phyloP scores from a whole-genome alignment of 345 rosid genomes.

The Lepidium sativum region DNA sequence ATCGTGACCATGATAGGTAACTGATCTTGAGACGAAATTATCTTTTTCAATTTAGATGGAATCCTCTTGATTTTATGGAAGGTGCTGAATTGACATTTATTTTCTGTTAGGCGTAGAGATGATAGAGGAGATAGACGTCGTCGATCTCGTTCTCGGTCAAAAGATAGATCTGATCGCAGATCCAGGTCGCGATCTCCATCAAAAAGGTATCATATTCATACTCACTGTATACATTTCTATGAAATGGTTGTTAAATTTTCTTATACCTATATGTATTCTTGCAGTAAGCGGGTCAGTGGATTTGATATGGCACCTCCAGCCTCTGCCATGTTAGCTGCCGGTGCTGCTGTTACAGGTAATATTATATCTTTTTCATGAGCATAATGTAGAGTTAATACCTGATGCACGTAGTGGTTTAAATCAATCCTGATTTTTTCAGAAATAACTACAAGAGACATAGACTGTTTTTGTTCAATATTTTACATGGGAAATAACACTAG shows the following conservation, averaged over 20 bases:
- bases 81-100: not conserved
- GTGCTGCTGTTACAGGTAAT: slow-evolving; percentile 49
- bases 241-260: not conserved
- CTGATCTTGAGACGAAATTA: too few relatives aligned
- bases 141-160: slow-evolving; percentile 48
- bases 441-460: not conserved
- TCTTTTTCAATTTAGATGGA: too few relatives aligned
- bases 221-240: slow-evolving; percentile 21
- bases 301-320: slow-evolving; percentile 98
- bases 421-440: slow-evolving; percentile 21
- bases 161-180: slow-evolving; percentile 58
- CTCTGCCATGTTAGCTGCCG: slow-evolving; percentile 69
- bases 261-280: slow-evolving; percentile 23
- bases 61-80: too few relatives aligned
- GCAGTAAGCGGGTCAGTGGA: slow-evolving; percentile 85
- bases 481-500: slow-evolving; percentile 42
- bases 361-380: slow-evolving; percentile 8
- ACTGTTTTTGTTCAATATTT: slow-evolving; percentile 28
- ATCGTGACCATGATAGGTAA: slow-evolving; percentile 64
- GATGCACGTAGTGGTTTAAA: slow-evolving; percentile 52
- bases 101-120: too few relatives aligned
- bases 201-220: slow-evolving; percentile 40
- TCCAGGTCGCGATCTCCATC: slow-evolving; percentile 61
- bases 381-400: slow-evolving; percentile 40
- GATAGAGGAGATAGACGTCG: slow-evolving; percentile 66